Percentiles rank a stretch among this genome's conserved stretches.
Conservation (phyloP, 1,139 yeast species). For the Hyphopichia wangnamkhiaoensis region DNA sequence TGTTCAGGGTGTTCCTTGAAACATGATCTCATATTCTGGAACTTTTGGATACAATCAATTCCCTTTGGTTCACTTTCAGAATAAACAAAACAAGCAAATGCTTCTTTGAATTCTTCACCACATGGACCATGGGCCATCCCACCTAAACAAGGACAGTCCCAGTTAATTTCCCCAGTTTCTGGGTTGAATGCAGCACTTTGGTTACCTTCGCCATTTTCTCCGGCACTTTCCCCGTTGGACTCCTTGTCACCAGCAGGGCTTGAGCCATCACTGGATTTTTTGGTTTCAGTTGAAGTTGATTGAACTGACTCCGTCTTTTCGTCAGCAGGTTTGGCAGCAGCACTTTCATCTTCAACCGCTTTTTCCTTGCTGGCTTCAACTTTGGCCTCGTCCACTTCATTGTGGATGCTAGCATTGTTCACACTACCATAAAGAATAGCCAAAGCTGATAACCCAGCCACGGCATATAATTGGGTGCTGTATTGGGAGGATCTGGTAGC, state of each 20-base stretch:
- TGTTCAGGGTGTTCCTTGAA: slow-evolving; percentile 93
- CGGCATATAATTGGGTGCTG: background rate
- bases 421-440: slow-evolving; percentile 7
- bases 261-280: slow-evolving; percentile 2
- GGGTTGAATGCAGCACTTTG: slow-evolving; percentile 83
- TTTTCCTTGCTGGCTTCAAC: slow-evolving; percentile 9
- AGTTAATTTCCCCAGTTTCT: slow-evolving; percentile 97
- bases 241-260: slow-evolving; percentile 7
- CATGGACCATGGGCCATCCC: slow-evolving; percentile 99
- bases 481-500: background rate
- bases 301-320: background rate
- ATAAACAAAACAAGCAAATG: slow-evolving; percentile 93
- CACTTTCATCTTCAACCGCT: slow-evolving; percentile 9
- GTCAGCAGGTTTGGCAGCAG: slow-evolving; percentile 4
- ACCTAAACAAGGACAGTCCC: slow-evolving; percentile 99
- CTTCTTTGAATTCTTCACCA: slow-evolving; percentile 96
- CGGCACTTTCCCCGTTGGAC: slow-evolving; percentile 8
- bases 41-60: slow-evolving; percentile 90
- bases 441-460: slow-evolving; percentile 1
- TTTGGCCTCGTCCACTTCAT: slow-evolving; percentile 14
- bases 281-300: background rate
- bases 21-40: slow-evolving; percentile 91
- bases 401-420: slow-evolving; percentile 7
- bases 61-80: slow-evolving; percentile 97
- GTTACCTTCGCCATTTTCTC: slow-evolving; percentile 13